phyloP scores from a whole-genome alignment of 2,329 filamentous ascomycete genomes.

The Colletotrichum sp. region DNA sequence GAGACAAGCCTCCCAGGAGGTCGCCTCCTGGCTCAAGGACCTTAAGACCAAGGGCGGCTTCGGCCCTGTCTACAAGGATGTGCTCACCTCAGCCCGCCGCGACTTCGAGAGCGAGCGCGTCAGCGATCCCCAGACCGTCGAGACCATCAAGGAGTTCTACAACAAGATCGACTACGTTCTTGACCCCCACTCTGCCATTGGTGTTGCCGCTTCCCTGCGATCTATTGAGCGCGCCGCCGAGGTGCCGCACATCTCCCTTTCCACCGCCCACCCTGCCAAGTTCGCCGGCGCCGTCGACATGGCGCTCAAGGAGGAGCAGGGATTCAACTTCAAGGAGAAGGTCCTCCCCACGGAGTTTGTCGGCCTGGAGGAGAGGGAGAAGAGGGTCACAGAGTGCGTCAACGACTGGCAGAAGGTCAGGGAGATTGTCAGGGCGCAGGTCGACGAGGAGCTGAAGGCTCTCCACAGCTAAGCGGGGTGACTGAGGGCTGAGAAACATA shows the following conservation, averaged over 20 bases:
- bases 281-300: constrained; percentile 85
- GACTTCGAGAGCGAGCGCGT: constrained; percentile 84
- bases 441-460: constrained; percentile 63
- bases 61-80: constrained; percentile 72
- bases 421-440: constrained; percentile 76
- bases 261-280: constrained; percentile 95
- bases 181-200: constrained; percentile 92
- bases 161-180: constrained; percentile 76
- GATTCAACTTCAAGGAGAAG: constrained; percentile 75
- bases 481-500: not conserved
- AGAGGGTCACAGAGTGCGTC: constrained; percentile 71
- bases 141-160: constrained; percentile 64
- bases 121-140: constrained; percentile 69
- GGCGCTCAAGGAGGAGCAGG: constrained; percentile 73
- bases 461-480: not conserved
- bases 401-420: constrained; percentile 78
- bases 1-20: constrained; percentile 75
- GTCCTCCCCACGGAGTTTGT: constrained; percentile 84
- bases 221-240: constrained; percentile 63
- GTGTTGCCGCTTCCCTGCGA: constrained; percentile 76
- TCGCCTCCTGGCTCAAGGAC: constrained; percentile 77
- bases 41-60: constrained; percentile 86
- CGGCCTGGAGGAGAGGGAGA: constrained; percentile 78
- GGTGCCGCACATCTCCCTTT: constrained; percentile 79
- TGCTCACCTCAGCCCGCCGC: constrained; percentile 72